Evolutionary conservation across 495 filamentous ascomycete genomes (phyloP), one percentile per base, ranked within the genome.

Genomic region (Haplographium delicatum): DNA sequence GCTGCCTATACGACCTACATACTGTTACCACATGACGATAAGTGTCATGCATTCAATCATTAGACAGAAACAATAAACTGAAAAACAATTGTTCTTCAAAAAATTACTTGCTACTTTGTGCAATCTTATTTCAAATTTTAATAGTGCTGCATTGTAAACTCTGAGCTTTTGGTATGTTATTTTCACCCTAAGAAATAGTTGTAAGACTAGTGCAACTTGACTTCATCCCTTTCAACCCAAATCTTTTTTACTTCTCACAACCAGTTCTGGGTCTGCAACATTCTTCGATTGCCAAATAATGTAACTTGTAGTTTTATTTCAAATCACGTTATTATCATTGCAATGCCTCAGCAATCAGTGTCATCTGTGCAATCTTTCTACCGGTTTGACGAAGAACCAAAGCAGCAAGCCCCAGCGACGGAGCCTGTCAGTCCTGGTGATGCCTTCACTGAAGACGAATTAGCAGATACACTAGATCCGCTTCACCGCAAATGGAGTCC

Each of bases 331-430:
- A 8, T 8, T 24, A 26, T 23, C 16, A 6, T 43, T 13, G 16
- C 19, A 26, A 76, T 76, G 73, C 27, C 63, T 16, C 53, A 56
- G 5, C 8, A 19, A 5, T 61, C 64, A 27, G 63, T 62, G 22
- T 60, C 71, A 22, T 73, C 75, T 0, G 76, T 81, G 23, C 75
- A 81, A 51, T 71, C 76, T 20, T 83, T 80, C 62, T 82, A 68
- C 53, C n/a, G n/a, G n/a, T n/a, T n/a, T n/a, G n/a, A n/a, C n/a
- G n/a, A n/a, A n/a, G n/a, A n/a, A n/a, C n/a, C n/a, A 22, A 47
- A 31, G 13, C 11, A 66, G 19, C 64, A 62, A 41, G 62, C 65
- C 33, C 15, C 54, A 5, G 45, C 43, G 16, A 34, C 44, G 34
- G 26, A 34, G 11, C 44, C 65, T 22, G 34, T 61, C 33, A 57